Evolutionary conservation across 805 yeast species (phyloP), one percentile per base, ranked within the genome.

Genomic region (Hanseniaspora occidentalis): DNA sequence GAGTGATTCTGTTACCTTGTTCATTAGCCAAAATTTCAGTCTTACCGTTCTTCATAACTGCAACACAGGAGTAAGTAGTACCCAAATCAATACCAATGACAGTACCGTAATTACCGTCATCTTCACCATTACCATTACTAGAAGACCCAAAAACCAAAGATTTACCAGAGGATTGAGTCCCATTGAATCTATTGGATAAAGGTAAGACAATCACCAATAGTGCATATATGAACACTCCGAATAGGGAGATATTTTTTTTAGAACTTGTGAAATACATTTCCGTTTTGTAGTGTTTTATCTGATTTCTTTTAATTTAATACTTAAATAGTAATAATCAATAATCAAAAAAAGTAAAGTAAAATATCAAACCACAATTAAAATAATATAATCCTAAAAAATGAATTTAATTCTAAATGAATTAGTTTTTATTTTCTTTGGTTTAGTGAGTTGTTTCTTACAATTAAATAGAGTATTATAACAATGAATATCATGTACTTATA

Each of bases 1-100:
- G 96, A 16, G 96, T 86, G 53, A 88, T 86, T 73, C 96, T 82
- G 69, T 85, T 84, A 70, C 96, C 96, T 69, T 86, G 96, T 65
- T 86, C 96, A 58, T 86, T 86, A 48, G 96, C 95, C 49, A 86
- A 70, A 53, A 86, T 86, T 60, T 86, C 96, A 39, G 89, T 95
- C 57, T 86, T 73, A 56, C 88, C 94, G 52, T 78, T 75, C 55
- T 73, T 74, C 81, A 77, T 75, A 37, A 75, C 85, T 51, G 95
- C 96, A 43, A 88, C 96, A 77, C 96, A 88, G 1, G 96, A 86
- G 68, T 88, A 88, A 2, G 96, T 88, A 46, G 96, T 88, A 62
- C 98, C 98, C 67, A 89, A 74, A 71, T 89, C 97, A 58, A 89
- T 89, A 67, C 97, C 94, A 51, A 84, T 83, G 37, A 82, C 89